Percentiles rank a stretch among this genome's conserved stretches.
Evolutionary conservation across 768 basidiomycete species (phyloP).

Genomic region (Leccinum boreale): DNA sequence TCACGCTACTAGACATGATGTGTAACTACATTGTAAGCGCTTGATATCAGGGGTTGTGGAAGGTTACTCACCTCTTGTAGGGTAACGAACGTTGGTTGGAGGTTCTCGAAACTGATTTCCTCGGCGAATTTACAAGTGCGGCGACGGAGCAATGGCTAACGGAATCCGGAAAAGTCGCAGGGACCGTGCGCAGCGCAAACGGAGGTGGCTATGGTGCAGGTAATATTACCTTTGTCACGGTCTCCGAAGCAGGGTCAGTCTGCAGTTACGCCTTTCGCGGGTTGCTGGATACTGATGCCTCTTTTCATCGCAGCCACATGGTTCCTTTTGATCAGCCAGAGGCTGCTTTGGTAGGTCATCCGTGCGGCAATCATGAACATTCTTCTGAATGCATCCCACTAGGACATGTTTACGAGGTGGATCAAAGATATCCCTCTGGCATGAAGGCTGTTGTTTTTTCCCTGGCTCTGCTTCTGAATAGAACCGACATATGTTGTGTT

Average conservation of each 20-base stretch:
- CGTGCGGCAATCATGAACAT: neutral
- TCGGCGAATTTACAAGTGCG: conserved; percentile 53
- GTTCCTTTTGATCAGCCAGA: conserved; percentile 89
- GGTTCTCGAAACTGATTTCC: conserved; percentile 57
- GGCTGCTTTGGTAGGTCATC: conserved; percentile 63
- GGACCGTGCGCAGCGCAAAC: conserved; percentile 69
- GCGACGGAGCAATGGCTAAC: conserved; percentile 56
- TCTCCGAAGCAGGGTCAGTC: conserved; percentile 77
- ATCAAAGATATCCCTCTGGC: conserved; percentile 49
- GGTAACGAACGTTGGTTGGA: conserved; percentile 80
- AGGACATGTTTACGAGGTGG: conserved; percentile 65
- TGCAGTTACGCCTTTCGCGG: neutral
- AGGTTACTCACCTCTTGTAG: conserved; percentile 27
- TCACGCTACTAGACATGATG: conserved; percentile 62
- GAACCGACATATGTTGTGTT: neutral
- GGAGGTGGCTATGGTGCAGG: conserved; percentile 64
- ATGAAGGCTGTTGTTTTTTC: neutral
- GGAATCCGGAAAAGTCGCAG: conserved; percentile 52
- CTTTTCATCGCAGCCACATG: conserved; percentile 63
- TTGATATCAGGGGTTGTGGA: neutral
- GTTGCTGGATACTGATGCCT: conserved; percentile 2
- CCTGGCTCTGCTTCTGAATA: neutral
- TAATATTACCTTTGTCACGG: conserved; percentile 79
- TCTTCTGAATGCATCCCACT: neutral
- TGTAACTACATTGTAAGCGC: conserved; percentile 73